These are phyloP conservation scores for Vanrija sp. DNA, from an alignment of 1,284 basidiomycete genomes.

Conservation along the genomic window DNA sequence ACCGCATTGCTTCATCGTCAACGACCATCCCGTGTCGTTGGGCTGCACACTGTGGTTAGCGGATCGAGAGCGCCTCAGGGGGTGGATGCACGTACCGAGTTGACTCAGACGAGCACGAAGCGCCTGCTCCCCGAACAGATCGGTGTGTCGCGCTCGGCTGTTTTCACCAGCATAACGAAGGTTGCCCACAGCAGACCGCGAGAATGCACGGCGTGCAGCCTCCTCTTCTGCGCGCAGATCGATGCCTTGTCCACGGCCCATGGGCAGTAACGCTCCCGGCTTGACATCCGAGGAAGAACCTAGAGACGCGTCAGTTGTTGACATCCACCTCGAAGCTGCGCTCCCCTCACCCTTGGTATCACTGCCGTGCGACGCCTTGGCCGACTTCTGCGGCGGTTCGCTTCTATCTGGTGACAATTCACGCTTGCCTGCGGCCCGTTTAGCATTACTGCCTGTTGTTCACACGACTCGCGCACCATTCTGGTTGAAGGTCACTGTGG, in stretches of 20 bases:
- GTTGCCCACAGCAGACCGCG: constrained; percentile 15
- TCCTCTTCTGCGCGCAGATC: constrained; percentile 42
- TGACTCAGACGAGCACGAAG: constrained; percentile 21
- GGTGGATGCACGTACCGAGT: constrained; percentile 23
- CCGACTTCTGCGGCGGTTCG: constrained; percentile 13
- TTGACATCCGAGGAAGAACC: background rate
- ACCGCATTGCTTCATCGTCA: constrained; percentile 37
- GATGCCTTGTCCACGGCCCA: constrained; percentile 21
- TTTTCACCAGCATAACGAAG: constrained; percentile 18
- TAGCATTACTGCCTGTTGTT: too few species aligned
- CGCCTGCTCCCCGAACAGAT: constrained; percentile 32
- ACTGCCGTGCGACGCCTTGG: constrained; percentile 9
- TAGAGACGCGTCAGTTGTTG: too few species aligned
- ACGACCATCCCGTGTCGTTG: constrained; percentile 31
- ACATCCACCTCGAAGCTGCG: too few species aligned
- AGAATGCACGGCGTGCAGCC: constrained; percentile 25
- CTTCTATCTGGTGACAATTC: constrained; percentile 14
- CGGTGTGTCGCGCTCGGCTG: constrained; percentile 28
- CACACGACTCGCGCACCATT: constrained; percentile 10
- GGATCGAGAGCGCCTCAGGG: background rate
- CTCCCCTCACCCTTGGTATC: constrained; percentile 5
- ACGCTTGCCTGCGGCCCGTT: constrained; percentile 9
- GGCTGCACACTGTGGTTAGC: constrained; percentile 11
- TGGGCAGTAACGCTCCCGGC: constrained; percentile 3
- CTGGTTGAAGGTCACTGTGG: constrained; percentile 7